Percentiles rank a stretch among this genome's conserved stretches.
These are phyloP conservation scores for Ceratocystiopsis sp. DNA, from an alignment of 2,329 filamentous ascomycete species.

Conservation along the genomic window DNA sequence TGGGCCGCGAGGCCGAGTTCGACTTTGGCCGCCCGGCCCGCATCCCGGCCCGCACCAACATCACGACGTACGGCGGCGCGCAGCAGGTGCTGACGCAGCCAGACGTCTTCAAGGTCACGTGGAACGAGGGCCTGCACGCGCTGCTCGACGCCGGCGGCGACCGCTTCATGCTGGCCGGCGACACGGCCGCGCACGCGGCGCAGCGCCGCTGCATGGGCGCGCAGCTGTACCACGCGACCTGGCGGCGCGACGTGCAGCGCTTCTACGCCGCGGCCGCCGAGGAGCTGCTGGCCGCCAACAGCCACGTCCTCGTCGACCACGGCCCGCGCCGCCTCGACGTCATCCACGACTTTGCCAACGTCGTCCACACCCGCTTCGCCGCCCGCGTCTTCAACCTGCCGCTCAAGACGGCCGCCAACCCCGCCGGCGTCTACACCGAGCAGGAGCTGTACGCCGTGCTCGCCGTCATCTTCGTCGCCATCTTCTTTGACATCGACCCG, in stretches of 20 bases:
- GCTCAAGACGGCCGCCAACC: constrained; percentile 43
- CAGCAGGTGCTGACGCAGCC: constrained; percentile 44
- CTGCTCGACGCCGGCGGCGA: constrained; percentile 39
- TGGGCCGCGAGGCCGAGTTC: constrained; percentile 52
- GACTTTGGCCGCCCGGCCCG: constrained; percentile 45
- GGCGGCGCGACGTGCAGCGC: constrained; percentile 42
- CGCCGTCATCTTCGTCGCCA: constrained; percentile 44
- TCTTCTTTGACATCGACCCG: constrained; percentile 51
- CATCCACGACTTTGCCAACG: constrained; percentile 51
- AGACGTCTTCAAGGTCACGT: constrained; percentile 45
- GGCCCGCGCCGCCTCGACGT: constrained; percentile 53
- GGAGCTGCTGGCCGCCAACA: constrained; percentile 45
- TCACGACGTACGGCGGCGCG: constrained; percentile 44
- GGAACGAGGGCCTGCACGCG: constrained; percentile 44
- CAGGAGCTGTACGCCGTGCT: constrained; percentile 45
- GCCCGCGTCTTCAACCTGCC: constrained; percentile 47
- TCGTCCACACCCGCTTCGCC: constrained; percentile 47
- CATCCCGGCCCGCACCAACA: constrained; percentile 31
- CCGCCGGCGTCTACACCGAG: constrained; percentile 38
- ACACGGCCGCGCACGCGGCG: constrained; percentile 27
- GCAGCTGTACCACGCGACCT: constrained; percentile 43
- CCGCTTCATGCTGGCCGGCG: constrained; percentile 39
- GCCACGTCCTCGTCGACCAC: constrained; percentile 34
- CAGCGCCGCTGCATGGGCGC: constrained; percentile 37
- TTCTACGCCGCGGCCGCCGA: constrained; percentile 50